Percentiles rank a stretch among this genome's conserved stretches.
Conservation (phyloP, 2,329 filamentous ascomycete species). For the Sporothrix dimorphospora region DNA sequence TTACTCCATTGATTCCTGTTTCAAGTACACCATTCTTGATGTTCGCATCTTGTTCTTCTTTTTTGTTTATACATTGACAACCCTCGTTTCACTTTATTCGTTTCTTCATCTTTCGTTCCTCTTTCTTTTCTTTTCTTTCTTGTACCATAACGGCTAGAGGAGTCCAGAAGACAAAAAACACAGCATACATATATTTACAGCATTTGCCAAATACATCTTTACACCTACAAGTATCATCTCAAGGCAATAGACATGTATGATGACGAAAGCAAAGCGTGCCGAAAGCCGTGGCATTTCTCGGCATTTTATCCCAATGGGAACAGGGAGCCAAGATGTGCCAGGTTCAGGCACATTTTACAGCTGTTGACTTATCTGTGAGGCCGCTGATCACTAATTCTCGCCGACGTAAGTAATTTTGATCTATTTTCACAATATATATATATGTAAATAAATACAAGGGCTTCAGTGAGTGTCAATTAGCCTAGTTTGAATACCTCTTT, state of each 20-base stretch:
- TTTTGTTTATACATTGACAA: neutral
- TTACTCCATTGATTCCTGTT: neutral
- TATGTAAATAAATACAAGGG: no score
- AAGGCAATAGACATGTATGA: neutral
- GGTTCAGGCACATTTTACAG: no score
- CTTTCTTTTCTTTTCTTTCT: neutral
- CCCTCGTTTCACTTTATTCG: neutral
- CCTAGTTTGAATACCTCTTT: no score
- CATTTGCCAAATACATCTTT: neutral
- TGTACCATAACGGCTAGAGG: slow-evolving; percentile 18
- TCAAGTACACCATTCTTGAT: neutral
- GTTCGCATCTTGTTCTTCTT: neutral
- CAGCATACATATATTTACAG: neutral
- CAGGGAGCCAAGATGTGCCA: neutral
- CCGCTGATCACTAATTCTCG: no score
- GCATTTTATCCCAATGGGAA: neutral
- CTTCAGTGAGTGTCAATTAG: no score
- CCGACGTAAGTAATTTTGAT: no score
- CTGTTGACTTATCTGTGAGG: no score
- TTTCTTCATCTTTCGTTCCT: neutral
- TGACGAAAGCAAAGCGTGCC: neutral
- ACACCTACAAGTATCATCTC: neutral
- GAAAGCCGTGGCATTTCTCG: slow-evolving; percentile 12
- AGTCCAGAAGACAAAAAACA: slow-evolving; percentile 13
- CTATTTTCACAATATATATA: no score